These are phyloP conservation scores for Phytophthora ohioensis DNA, from an alignment of 352 stramenopile species.

Conservation along the genomic window DNA sequence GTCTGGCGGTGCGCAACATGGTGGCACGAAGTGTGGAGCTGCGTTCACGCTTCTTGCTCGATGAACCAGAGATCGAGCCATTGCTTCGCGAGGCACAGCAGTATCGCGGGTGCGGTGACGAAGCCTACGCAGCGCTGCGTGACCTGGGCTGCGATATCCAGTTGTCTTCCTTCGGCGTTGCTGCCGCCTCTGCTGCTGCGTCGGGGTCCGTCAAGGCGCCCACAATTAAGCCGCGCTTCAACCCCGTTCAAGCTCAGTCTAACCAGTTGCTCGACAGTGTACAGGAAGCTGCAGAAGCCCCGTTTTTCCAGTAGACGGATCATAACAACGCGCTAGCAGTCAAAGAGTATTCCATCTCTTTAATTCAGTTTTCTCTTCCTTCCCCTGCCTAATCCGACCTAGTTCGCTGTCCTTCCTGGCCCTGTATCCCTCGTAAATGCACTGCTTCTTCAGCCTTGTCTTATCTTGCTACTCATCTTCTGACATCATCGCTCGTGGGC, in stretches of 20 bases:
- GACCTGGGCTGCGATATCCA: constrained; percentile 80
- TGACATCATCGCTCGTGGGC: constrained; percentile 8
- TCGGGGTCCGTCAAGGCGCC: constrained; percentile 31
- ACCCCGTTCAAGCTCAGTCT: constrained; percentile 70
- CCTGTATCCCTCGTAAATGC: constrained; percentile 18
- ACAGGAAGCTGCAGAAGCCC: constrained; percentile 60
- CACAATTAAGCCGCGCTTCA: constrained; percentile 57
- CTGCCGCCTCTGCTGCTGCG: constrained; percentile 18
- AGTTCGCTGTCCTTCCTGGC: constrained; percentile 9
- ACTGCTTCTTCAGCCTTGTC: constrained; percentile 21
- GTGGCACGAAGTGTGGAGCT: constrained; percentile 70
- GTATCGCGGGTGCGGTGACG: constrained; percentile 74
- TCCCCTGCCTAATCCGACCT: constrained; percentile 15
- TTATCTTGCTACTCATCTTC: constrained; percentile 16
- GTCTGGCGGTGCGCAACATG: constrained; percentile 84
- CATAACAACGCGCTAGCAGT: constrained; percentile 1
- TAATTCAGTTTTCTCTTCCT: constrained; percentile 24
- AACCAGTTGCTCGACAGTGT: constrained; percentile 62
- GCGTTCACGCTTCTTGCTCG: constrained; percentile 64
- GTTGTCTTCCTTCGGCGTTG: constrained; percentile 62
- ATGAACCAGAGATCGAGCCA: constrained; percentile 70
- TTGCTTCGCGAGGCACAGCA: constrained; percentile 70
- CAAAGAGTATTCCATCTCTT: constrained; percentile 14
- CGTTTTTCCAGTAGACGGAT: constrained; percentile 41
- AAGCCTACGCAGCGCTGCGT: constrained; percentile 80